phyloP scores from a whole-genome alignment of 805 yeast genomes.

The Pichia manshurica region DNA sequence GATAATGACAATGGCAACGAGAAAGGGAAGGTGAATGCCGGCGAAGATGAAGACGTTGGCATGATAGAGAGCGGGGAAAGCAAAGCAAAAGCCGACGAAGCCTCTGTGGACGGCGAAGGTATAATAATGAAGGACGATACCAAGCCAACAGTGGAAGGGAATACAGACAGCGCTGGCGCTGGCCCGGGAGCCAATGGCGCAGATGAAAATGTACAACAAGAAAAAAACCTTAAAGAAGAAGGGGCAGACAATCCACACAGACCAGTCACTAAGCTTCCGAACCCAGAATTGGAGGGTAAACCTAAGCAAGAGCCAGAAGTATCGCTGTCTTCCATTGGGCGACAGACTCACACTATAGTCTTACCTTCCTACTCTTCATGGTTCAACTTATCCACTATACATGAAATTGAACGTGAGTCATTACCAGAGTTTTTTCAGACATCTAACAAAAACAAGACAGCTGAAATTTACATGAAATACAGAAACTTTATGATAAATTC shows the following conservation, averaged over 20 bases:
- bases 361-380: conserved; percentile 85
- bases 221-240: no score
- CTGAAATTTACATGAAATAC: conserved; percentile 71
- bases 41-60: not conserved
- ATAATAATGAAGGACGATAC: no score
- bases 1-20: not conserved
- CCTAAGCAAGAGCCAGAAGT: conserved; percentile 1
- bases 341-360: conserved; percentile 77
- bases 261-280: not conserved
- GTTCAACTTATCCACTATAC: conserved; percentile 70
- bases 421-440: conserved; percentile 79
- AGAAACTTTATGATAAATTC: conserved; percentile 87
- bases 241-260: no score
- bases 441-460: conserved; percentile 64
- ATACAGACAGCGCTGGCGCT: no score
- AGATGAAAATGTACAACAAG: no score
- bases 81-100: not conserved
- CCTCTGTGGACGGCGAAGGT: not conserved
- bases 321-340: conserved; percentile 18
- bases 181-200: no score
- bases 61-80: not conserved
- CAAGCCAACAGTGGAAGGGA: no score
- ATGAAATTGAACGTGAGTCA: conserved; percentile 74
- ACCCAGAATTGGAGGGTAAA: not conserved
- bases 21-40: not conserved